Conservation (phyloP, 345 rosid genomes). For the Ceriops tagal region DNA sequence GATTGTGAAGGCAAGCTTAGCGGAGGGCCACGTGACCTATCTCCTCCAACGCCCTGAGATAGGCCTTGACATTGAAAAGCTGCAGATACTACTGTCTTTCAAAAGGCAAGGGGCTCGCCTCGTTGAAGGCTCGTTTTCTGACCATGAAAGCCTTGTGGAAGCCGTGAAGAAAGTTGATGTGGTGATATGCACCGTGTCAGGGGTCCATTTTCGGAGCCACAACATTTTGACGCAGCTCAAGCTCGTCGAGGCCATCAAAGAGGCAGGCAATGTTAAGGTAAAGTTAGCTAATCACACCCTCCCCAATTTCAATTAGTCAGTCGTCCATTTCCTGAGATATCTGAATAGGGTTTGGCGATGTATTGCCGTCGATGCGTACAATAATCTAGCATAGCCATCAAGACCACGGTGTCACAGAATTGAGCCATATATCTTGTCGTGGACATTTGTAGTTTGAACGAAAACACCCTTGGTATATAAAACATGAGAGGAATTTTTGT, state of each 20-base stretch:
- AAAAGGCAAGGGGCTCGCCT: conserved; percentile 56
- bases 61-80: conserved; percentile 62
- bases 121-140: conserved; percentile 46
- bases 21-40: conserved; percentile 46
- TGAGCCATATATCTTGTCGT: no score
- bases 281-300: no score
- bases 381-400: no score
- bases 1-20: conserved; percentile 56
- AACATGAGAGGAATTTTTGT: no score
- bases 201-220: conserved; percentile 55
- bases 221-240: conserved; percentile 52
- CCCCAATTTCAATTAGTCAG: no score
- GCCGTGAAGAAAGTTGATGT: conserved; percentile 59
- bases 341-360: no score
- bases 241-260: conserved; percentile 61
- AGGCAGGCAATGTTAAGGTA: conserved; percentile 68
- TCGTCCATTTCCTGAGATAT: no score
- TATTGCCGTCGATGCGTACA: no score
- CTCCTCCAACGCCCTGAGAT: conserved; percentile 54
- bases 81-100: conserved; percentile 46
- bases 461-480: no score
- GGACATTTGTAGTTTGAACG: no score
- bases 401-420: no score
- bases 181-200: conserved; percentile 60
- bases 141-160: conserved; percentile 42